Evolutionary conservation across 768 basidiomycete species (phyloP), one percentile per base, ranked within the genome.

Genomic region (Pulveroboletus sp.): DNA sequence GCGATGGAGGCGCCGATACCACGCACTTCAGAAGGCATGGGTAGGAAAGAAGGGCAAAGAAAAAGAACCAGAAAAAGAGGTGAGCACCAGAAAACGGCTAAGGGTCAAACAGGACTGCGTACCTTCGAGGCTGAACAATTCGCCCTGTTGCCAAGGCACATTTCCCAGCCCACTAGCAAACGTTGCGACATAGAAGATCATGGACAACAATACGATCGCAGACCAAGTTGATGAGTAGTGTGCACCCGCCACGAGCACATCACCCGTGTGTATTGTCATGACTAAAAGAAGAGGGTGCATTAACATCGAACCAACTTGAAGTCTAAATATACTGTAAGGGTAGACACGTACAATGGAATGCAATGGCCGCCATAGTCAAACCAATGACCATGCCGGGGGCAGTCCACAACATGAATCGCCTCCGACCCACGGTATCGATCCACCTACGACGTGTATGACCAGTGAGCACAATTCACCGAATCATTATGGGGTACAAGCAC

Each of bases 111-210:
- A n/a, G n/a, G n/a, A n/a, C n/a, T n/a, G n/a, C n/a, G n/a, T n/a
- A n/a, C n/a, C n/a, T n/a, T n/a, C n/a, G n/a, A 91, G 76, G 19
- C 76, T 73, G 68, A 92, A 92, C 12, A 93, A 75, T 61, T 91
- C 90, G 38, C 87, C 88, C 64, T 90, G 90, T 59, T 90, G 87
- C 90, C 90, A 91, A 0, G 90, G 90, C 3, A 90, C 81, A 58
- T 88, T 87, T 1, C 88, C 88, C 14, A 90, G 68, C 5, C 88
- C 85, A 3, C 79, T 85, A 0, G 87, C 90, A 60, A 91, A 93
- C 11, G 84, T 84, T 1, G 85, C 85, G 19, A 90, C 88, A 67
- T 85, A 92, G 55, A 87, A 61, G 55, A 93, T 81, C 86, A 92
- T 91, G n/a, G 84, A 78, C 6, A 84, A 51, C n/a, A 91, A 65